A percentile compares a stretch with the other conserved stretches of the same genome.
These are phyloP conservation scores for Chloranthus sessilifolius DNA, from an alignment of 164 flowering plant species.

Conservation along the genomic window DNA sequence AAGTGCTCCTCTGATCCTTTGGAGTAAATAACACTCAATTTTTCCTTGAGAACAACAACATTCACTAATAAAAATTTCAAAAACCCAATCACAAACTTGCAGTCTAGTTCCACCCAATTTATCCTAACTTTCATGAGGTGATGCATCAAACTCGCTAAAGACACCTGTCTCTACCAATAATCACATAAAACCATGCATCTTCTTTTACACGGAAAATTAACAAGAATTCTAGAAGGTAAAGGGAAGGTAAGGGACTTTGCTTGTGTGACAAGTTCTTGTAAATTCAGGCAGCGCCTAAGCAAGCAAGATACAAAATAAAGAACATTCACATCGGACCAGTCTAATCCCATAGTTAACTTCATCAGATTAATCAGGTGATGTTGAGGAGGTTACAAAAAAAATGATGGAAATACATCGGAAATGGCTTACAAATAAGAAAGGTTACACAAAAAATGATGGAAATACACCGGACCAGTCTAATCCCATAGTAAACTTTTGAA, in stretches of 20 bases:
- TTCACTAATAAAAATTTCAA: neutral
- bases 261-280: neutral
- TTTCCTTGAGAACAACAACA: neutral
- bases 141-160: neutral
- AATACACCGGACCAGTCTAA: too few species aligned
- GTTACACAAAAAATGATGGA: too few species aligned
- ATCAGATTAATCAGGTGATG: neutral
- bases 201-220: neutral
- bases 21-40: neutral
- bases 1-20: neutral
- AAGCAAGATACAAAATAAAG: neutral
- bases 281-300: neutral
- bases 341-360: neutral
- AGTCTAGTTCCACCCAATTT: neutral
- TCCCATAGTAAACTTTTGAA: too few species aligned
- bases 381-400: too few species aligned
- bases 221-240: too few species aligned
- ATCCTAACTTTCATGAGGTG: neutral
- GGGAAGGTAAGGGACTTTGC: neutral
- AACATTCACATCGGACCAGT: neutral
- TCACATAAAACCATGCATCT: neutral
- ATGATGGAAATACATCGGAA: too few species aligned
- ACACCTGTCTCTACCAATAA: neutral
- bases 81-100: neutral
- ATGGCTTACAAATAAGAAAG: too few species aligned